Evolutionary conservation across 192 early-diverging fungal genomes (phyloP).

Genomic region (Coemansia pectinata): DNA sequence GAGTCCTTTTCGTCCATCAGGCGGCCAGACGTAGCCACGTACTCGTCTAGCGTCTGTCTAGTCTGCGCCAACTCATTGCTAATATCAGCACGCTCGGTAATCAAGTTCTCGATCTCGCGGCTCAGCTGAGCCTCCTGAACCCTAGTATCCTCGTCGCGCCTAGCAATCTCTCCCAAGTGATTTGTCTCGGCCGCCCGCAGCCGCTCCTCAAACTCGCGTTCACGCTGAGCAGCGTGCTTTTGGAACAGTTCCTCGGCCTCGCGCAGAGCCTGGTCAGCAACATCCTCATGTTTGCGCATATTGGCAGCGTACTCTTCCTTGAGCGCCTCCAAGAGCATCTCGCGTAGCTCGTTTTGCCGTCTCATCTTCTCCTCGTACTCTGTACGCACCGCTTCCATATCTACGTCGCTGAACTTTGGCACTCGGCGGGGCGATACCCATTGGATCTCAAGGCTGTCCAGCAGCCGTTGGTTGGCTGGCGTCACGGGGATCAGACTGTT

Average conservation of each 20-base stretch:
- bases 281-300: constrained; percentile 38
- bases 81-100: constrained; percentile 23
- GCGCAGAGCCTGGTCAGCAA: constrained; percentile 34
- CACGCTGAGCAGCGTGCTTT: constrained; percentile 25
- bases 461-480: constrained; percentile 46
- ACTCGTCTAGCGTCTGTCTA: constrained; percentile 37
- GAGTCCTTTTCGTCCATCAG: constrained; percentile 33
- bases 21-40: constrained; percentile 21
- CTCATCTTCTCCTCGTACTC: constrained; percentile 35
- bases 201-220: constrained; percentile 32
- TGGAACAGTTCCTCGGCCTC: constrained; percentile 36
- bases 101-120: constrained; percentile 30
- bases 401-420: constrained; percentile 51
- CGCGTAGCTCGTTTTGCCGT: constrained; percentile 42
- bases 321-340: constrained; percentile 41
- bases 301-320: constrained; percentile 45
- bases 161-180: constrained; percentile 25
- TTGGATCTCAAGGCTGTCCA: constrained; percentile 51
- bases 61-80: constrained; percentile 22
- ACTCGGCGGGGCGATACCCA: constrained; percentile 50
- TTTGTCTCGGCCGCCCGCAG: constrained; percentile 22
- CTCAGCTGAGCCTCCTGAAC: constrained; percentile 25
- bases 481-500: constrained; percentile 44
- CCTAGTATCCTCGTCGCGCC: constrained; percentile 33
- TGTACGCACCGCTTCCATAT: constrained; percentile 29